Evolutionary conservation across 1,139 yeast species (phyloP), one percentile per base, ranked within the genome.

Genomic region (Fermentozyma sake): DNA sequence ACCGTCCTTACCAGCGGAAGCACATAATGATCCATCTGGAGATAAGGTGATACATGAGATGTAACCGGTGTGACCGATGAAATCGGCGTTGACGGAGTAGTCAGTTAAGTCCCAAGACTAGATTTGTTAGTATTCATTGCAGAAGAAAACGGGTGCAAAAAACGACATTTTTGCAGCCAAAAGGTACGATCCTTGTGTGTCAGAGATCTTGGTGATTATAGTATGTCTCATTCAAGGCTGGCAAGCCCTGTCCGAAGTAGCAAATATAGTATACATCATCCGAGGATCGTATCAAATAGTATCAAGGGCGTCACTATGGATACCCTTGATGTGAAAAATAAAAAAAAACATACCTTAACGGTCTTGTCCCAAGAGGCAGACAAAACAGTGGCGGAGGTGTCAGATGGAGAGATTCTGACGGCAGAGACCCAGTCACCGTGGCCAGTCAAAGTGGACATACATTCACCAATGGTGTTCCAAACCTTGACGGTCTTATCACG

Each of bases 1-100:
- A 72, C 98, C 98, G 66, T 91, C 98, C 81, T 91, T 91, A 71
- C 98, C 98, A 68, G 96, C 97, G 52, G 98, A 89, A 52, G 99
- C 97, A 70, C 95, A 85, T 62, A 91, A 78, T 48, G 98, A 83
- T 77, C 97, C 98, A 75, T 91, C 99, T 74, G 99, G 99, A 48
- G 99, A 87, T 67, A 93, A 81, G 63, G 96, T 87, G 76, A 93
- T 82, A 68, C 95, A 76, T 60, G 95, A 85, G 55, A 91, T 84
- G 93, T 89, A 89, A 72, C 96, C 96, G 68, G 93, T 87, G 95
- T 91, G 99, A 65, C 98, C 99, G 57, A 87, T 78, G 79, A 85
- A 85, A 75, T 91, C 98, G 61, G 97, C 95, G 64, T 82, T 79
- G 61, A 86, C 79, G 59, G 78, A 70, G 79, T 80, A 82, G 68